Percentiles rank a stretch among this genome's conserved stretches.
These are phyloP conservation scores for Penicillium salamii DNA, from an alignment of 495 filamentous ascomycete genomes.

Conservation along the genomic window DNA sequence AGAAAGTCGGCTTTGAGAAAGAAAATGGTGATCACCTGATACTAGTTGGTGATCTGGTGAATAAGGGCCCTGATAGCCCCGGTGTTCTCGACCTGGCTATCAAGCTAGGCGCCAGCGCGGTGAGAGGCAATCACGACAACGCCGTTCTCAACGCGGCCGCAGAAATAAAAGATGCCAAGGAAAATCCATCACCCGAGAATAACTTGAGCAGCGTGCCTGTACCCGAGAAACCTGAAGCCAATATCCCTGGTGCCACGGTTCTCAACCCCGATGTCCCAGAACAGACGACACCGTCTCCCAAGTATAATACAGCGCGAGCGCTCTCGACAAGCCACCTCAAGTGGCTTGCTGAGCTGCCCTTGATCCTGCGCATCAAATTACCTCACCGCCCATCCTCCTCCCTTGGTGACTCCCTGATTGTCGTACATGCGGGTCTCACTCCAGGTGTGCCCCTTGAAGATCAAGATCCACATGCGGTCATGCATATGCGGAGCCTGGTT, in stretches of 20 bases:
- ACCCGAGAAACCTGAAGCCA: background rate
- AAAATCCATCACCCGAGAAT: background rate
- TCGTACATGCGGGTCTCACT: constrained; percentile 77
- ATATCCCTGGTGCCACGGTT: background rate
- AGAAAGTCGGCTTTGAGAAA: constrained; percentile 16
- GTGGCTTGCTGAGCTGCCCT: constrained; percentile 63
- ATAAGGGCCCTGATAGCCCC: constrained; percentile 20
- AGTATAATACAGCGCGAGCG: constrained; percentile 11
- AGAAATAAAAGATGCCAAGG: constrained; percentile 3
- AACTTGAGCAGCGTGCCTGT: background rate
- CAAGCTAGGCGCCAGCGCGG: constrained; percentile 61
- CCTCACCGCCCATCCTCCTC: constrained; percentile 24
- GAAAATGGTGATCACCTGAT: constrained; percentile 16
- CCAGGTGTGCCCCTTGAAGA: constrained; percentile 60
- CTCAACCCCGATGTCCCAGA: background rate
- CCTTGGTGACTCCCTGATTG: constrained; percentile 50
- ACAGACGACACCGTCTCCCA: constrained; percentile 3
- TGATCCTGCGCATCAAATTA: constrained; percentile 62
- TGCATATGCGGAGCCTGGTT: constrained; percentile 79
- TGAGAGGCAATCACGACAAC: constrained; percentile 88
- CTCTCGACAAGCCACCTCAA: constrained; percentile 53
- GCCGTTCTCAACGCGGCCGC: constrained; percentile 50
- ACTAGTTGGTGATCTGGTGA: constrained; percentile 16
- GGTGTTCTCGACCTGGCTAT: constrained; percentile 21
- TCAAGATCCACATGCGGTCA: constrained; percentile 70